phyloP scores from a whole-genome alignment of 2,329 filamentous ascomycete genomes.

The Neobulgaria alba region DNA sequence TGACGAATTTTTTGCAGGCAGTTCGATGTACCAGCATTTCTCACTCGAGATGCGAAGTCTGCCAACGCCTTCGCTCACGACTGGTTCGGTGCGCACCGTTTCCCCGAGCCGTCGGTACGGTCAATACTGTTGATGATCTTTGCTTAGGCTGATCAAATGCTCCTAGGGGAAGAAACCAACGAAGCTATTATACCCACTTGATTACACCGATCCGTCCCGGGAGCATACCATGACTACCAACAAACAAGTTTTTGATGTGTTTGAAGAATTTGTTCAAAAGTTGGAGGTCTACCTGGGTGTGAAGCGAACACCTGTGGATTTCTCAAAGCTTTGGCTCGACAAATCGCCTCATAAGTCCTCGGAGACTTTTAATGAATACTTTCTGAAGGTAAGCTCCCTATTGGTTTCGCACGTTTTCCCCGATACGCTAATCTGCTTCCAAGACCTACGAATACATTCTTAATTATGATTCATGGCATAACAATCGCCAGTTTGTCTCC shows the following conservation, averaged over 20 bases:
- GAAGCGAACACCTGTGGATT: background rate
- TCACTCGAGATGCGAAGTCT: background rate
- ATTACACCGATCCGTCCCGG: background rate
- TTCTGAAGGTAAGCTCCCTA: constrained; percentile 1
- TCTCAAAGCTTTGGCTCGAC: background rate
- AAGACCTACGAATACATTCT: background rate
- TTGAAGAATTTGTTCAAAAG: background rate
- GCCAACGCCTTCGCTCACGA: background rate
- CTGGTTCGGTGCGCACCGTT: background rate
- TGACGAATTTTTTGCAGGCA: too few relatives aligned
- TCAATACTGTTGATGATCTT: background rate
- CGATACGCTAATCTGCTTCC: background rate
- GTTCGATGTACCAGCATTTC: background rate
- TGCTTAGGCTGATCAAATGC: background rate
- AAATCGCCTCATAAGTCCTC: background rate
- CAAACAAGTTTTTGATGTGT: background rate
- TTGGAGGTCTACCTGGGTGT: constrained; percentile 2
- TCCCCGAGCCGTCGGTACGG: background rate
- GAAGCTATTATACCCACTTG: background rate
- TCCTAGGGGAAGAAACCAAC: too few relatives aligned
- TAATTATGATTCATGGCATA: constrained; percentile 11
- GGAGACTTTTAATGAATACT: constrained; percentile 1
- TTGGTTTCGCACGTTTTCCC: too few relatives aligned
- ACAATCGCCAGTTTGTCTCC: constrained; percentile 7
- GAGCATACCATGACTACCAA: background rate